Evolutionary conservation across 2,329 filamentous ascomycete species (phyloP), one percentile per base, ranked within the genome.

Genomic region (Arthrobotrys sphaeroides): DNA sequence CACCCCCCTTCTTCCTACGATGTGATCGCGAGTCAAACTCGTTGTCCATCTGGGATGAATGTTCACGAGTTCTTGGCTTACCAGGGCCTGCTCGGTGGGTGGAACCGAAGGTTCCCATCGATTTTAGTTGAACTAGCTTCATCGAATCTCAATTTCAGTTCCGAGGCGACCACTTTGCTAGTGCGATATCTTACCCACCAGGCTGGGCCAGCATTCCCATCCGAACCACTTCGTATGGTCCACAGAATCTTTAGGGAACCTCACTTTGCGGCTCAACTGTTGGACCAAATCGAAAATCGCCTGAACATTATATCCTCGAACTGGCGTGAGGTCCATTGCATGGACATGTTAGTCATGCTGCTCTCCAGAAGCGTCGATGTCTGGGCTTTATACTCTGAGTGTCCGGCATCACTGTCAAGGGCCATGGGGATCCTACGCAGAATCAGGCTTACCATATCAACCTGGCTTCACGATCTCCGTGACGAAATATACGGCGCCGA

Each of bases 61-160:
- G 55, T 83, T 0, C 85, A 88, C 12, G 88, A 90, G 64, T 89
- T 84, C 53, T 82, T 83, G 22, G 84, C 87, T 0, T 85, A 85
- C 59, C 85, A 88, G 69, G 82, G 80, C 0, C 80, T 88, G 0
- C 78, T 87, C 0, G 82, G 84, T 0, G 87, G 86, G 0, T 82
- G 81, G 1, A 78, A 82, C 45, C 79, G 83, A 0, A 82, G 86
- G 4, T 87, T 87, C 85, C 79, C 82, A 0, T 82, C 83, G 1
- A 82, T 89, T 0, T 78, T 88, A 0, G 73, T 83, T 0, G 86
- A 88, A 74, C 78, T 89, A 2, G 85, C 84, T 0, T 84, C 85
- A 0, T 84, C 85, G 0, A 86, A 86, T 72, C 60, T 92, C 2
- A 90, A 90, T 75, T 87, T 91, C 74, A 87, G 86, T 28, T 85